Evolutionary conservation across 345 rosid genomes (phyloP).

Genomic region (Jatropha curcas): DNA sequence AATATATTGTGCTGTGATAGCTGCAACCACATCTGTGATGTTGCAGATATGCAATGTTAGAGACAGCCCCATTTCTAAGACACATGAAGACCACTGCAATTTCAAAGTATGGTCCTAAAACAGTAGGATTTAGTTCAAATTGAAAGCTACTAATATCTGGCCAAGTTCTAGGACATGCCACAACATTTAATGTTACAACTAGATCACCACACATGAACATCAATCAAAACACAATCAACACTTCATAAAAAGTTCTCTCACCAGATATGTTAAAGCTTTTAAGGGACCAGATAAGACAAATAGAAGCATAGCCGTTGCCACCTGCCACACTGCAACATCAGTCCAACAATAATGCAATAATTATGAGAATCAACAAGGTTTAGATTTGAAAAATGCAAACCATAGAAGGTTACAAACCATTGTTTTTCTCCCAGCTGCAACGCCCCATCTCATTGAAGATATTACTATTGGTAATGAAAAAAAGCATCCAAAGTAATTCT

Average conservation of each 20-base stretch:
- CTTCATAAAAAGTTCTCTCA: slow-evolving; percentile 23
- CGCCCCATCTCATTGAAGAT: slow-evolving; percentile 87
- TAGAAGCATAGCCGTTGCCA: slow-evolving; percentile 81
- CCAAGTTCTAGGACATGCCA: not conserved
- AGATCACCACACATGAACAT: not conserved
- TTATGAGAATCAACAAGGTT: not conserved
- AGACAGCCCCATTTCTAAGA: not conserved
- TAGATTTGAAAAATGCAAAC: not conserved
- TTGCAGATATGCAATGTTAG: no score
- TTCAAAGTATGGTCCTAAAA: not conserved
- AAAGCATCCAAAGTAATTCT: slow-evolving; percentile 97
- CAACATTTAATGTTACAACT: not conserved
- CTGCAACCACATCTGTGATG: not conserved
- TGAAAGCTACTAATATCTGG: not conserved
- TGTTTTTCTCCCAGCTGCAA: slow-evolving; percentile 90
- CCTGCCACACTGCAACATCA: slow-evolving; percentile 47
- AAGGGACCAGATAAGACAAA: slow-evolving; percentile 89
- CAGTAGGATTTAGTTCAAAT: not conserved
- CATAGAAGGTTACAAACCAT: slow-evolving; percentile 51
- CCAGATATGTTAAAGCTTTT: slow-evolving; percentile 84
- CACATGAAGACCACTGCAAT: not conserved
- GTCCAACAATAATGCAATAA: not conserved
- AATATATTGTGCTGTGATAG: not conserved
- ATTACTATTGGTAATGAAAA: slow-evolving; percentile 87
- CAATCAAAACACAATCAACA: slow-evolving; percentile 1